Base-by-base conservation (phyloP, 306 rosid species). In the Ammopiptanthus mongolicus region DNA sequence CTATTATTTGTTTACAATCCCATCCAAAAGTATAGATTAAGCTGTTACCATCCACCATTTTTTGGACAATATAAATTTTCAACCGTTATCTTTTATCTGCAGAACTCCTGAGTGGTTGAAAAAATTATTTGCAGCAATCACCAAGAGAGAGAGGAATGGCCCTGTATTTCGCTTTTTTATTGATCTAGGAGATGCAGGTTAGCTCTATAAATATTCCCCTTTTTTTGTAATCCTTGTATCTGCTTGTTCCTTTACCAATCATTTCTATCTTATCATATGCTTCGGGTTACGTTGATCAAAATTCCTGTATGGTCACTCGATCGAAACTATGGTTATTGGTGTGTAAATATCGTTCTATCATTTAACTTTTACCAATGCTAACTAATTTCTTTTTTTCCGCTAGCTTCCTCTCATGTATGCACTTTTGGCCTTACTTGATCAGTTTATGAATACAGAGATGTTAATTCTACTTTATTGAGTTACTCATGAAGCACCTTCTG, bases 151-250 rank as follows among this genome's bases (percentile, higher is more conserved):
- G 85, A 92, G 96, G 63, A 89, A 96, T 29, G 97, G 96, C 73
- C 98, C 96, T 3, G 93, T 90, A 37, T 96, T 96, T 77, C 97
- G 99, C 8, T 96, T 96, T 75, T 96, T 96, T 84, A 88, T 93
- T 83, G 99, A 96, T 84, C 87, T 92, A 78, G 97, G 99, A 25
- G 99, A 96, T 89, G 99, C 99, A 84, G 98, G 99, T 96, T 82
- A 65, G 80, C 46, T 78, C 57, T 57, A 61, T 46, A 11, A 9
- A 59, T 59, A 47, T 72, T 25, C 1, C 25, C 57, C 25, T 14
- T 13, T 74, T 25, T 69, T 59, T 44, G 14, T 59, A 22, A 21
- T 60, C 59, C 41, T 70, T 53, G 23, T 22, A 19, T 42, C 3
- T 74, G 10, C 65, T 51, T 79, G 63, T 79, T 23, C 59, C 29